Base-by-base conservation (phyloP, 2,329 filamentous ascomycete species). In the Apiospora sp. region DNA sequence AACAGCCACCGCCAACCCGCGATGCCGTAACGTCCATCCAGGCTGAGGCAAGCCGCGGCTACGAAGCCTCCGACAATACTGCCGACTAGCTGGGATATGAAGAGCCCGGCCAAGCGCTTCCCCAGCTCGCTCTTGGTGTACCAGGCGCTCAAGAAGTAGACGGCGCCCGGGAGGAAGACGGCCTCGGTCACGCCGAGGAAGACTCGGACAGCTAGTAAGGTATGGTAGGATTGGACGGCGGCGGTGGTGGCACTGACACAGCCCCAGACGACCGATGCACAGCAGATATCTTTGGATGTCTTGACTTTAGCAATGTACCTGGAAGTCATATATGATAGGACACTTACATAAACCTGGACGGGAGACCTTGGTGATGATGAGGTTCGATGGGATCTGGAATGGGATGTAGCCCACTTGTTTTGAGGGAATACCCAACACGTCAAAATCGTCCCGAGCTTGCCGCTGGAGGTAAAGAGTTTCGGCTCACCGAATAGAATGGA, bases 101-200 rank as follows among this genome's bases (percentile, higher is more conserved):
- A 82, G 0, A 83, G 76, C 13, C 82, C 76, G 3, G 81, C 81
- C 0, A 79, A 78, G 6, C 83, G 77, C 19, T 81, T 75, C 4
- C 78, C 79, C 2, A 82, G 78, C 74, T 84, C 72, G 72, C 80
- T 80, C 13, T 82, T 78, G 7, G 81, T 85, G 71, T 86, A 86
- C 77, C 83, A 86, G 0, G 80, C 75, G 0, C 81, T 83, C 0
- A 85, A 75, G 41, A 79, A 83, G 71, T 81, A 84, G 1, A 85
- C 77, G 0, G 81, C 82, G 0, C 84, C 85, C 0, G 84, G 85
- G 76, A 89, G 89, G 78, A 88, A 89, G 4, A 87, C 85, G 0
- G 89, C 89, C 75, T 90, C 88, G 7, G 88, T 83, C 54, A 87
- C 84, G 51, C 88, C 88, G 0, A 90, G 81, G 72, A 89, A 82